A percentile compares a stretch with the other conserved stretches of the same genome.
Evolutionary conservation across 139 green algal species (phyloP).

Genomic region (Micromonas pusilla): DNA sequence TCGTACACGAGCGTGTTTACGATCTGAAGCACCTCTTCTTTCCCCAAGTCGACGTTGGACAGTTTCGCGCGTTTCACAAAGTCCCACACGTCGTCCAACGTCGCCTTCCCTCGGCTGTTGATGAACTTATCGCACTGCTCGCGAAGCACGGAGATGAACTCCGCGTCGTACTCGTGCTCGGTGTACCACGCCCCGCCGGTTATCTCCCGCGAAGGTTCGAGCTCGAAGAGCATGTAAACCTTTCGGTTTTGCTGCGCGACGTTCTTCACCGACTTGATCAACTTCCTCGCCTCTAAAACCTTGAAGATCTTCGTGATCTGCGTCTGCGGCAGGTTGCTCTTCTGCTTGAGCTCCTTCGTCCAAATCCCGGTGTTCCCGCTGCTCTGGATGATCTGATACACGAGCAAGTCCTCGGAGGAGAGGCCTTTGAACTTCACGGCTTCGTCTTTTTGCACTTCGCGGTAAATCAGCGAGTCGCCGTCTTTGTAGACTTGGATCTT

Average conservation of each 20-base stretch:
- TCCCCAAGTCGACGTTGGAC: conserved; percentile 47
- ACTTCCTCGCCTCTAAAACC: conserved; percentile 60
- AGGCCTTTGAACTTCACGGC: conserved; percentile 61
- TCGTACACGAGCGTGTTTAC: conserved; percentile 73
- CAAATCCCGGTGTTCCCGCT: conserved; percentile 23
- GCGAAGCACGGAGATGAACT: conserved; percentile 72
- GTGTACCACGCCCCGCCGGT: conserved; percentile 94
- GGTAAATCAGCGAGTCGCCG: conserved; percentile 31
- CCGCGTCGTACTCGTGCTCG: conserved; percentile 74
- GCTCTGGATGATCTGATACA: conserved; percentile 70
- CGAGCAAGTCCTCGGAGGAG: conserved; percentile 67
- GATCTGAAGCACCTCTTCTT: conserved; percentile 63
- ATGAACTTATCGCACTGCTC: conserved; percentile 58
- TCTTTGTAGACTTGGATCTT: conserved; percentile 30
- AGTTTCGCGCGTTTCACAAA: conserved; percentile 12
- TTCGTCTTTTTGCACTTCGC: conserved; percentile 16
- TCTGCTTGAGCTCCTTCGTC: conserved; percentile 23
- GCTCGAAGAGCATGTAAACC: conserved; percentile 87
- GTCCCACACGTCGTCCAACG: conserved; percentile 10
- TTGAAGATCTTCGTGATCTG: conserved; percentile 86
- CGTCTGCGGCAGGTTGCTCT: conserved; percentile 4
- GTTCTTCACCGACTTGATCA: conserved; percentile 84
- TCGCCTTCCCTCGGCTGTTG: conserved; percentile 7
- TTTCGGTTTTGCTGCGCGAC: conserved; percentile 50
- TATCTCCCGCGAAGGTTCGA: conserved; percentile 83